phyloP scores from a whole-genome alignment of 768 basidiomycete genomes.

The Tricholoma hemisulphureum region DNA sequence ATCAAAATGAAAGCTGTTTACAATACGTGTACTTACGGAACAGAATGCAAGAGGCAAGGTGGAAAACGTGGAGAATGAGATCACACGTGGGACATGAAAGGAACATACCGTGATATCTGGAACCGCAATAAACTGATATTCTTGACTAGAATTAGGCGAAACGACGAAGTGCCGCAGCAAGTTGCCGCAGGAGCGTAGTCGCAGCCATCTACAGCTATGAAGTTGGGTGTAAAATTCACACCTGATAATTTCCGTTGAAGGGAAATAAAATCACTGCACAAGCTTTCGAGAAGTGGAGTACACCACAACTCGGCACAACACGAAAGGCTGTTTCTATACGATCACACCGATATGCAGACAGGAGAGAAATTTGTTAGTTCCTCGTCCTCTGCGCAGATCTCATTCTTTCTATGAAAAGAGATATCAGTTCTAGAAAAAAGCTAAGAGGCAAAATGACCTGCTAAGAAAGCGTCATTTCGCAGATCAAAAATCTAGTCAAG shows the following conservation, averaged over 20 bases:
- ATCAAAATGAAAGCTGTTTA: not conserved
- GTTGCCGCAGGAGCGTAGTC: conserved; percentile 4
- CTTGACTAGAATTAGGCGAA: not conserved
- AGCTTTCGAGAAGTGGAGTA: not conserved
- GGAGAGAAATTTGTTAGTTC: not conserved
- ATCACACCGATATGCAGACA: not conserved
- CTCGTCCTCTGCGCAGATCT: not conserved
- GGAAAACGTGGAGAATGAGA: not conserved
- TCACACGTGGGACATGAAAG: not conserved
- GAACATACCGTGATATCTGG: not conserved
- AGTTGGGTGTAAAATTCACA: not conserved
- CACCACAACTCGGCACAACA: not conserved
- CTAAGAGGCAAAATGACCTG: not conserved
- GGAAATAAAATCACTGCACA: not conserved
- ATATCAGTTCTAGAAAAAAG: not conserved
- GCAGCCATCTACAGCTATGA: conserved; percentile 9
- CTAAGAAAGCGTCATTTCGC: not conserved
- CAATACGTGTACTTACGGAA: not conserved
- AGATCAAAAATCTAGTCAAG: not conserved
- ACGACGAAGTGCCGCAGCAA: not conserved
- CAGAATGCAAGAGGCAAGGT: not conserved
- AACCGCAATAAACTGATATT: not conserved
- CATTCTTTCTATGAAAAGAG: not conserved
- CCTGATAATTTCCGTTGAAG: not conserved
- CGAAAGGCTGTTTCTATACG: not conserved